Base-by-base conservation (phyloP, 2,329 filamentous ascomycete genomes). In the Penicillium sp. region DNA sequence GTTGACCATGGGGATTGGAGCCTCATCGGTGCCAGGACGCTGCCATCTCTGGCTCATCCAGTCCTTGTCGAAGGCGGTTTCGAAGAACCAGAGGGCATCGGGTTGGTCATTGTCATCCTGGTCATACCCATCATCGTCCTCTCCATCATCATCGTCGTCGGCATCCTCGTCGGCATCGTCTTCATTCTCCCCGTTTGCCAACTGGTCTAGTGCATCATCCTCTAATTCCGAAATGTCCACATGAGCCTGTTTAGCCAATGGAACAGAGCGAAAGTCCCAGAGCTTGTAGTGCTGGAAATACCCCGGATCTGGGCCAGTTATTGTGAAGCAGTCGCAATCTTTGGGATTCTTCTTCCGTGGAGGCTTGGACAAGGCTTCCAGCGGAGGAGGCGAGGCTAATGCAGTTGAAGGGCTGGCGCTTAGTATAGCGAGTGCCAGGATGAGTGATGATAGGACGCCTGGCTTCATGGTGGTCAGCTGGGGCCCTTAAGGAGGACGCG, bases 261-360 rank as follows among this genome's bases (percentile, higher is more conserved):
- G 69, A 8, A 83, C 73, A 42, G 77, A 73, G 28, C 82, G 81
- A 65, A 84, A 84, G 70, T 84, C 82, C 74, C 78, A 84, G 70
- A 85, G 80, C 55, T 78, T 79, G 74, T 84, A 80, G 70, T 84
- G 78, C 51, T 81, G 77, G 66, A 85, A 85, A 71, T 82, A 83
- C 7, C 76, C 73, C 19, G 79, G 78, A 9, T 78, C 73, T 3
- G 78, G 67, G 5, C 76, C 76, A 1, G 78, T 76, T 30, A 83
- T 76, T 9, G 80, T 74, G 62, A 83, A 84, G 72, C 82, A 84
- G 58, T 81, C 78, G 65, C 82, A 84, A 49, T 79, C 70, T 9
- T 12, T 26, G 35, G 66, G 56, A 15, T 56, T 30, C 22, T 58
- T 65, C 33, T 55, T 61, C 51, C 45, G 37, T 7, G 54, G 24